Base-by-base conservation (phyloP, 2,329 filamentous ascomycete genomes). In the Penicillium sp. region DNA sequence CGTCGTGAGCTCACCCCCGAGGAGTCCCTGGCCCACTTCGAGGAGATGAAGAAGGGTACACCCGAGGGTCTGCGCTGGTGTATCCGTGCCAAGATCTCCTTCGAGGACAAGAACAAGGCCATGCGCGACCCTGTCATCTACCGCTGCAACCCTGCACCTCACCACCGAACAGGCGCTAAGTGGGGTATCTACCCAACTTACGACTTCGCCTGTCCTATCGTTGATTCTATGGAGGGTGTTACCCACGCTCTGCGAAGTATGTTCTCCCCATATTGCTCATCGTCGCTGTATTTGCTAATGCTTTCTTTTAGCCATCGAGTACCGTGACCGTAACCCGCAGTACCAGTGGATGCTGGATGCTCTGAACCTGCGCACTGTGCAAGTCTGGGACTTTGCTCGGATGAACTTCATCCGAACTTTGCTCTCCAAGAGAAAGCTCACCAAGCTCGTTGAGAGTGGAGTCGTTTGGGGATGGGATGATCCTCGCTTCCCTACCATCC, bases 41-140 rank as follows among this genome's bases (percentile, higher is more conserved):
- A 93, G 70, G 90, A 95, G 81, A 99, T 99, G 95, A 96, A 93
- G 81, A 83, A 84, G 55, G 93, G 89, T 45, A 89, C 86, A 3
- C 84, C 89, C 48, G 87, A 93, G 74, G 95, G 95, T 57, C 77
- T 86, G 48, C 86, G 84, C 70, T 93, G 93, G 86, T 97, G 91
- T 78, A 96, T 99, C 64, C 90, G 95, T 59, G 95, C 95, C 57
- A 97, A 96, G 82, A 90, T 98, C 67, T 93, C 91, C 1, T 86
- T 90, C 66, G 90, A 96, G 75, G 90, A 95, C 77, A 90, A 90
- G 63, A 98, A 99, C 82, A 96, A 96, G 78, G 91, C 95, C 52
- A 88, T 98, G 85, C 86, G 95, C 63, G 95, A 99, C 75, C 95
- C 95, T 13, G 93, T 98, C 75, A 96, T 99, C 75, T 98, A 97